phyloP scores from a whole-genome alignment of 2,329 filamentous ascomycete genomes.

The Periglandula ipomoeae region DNA sequence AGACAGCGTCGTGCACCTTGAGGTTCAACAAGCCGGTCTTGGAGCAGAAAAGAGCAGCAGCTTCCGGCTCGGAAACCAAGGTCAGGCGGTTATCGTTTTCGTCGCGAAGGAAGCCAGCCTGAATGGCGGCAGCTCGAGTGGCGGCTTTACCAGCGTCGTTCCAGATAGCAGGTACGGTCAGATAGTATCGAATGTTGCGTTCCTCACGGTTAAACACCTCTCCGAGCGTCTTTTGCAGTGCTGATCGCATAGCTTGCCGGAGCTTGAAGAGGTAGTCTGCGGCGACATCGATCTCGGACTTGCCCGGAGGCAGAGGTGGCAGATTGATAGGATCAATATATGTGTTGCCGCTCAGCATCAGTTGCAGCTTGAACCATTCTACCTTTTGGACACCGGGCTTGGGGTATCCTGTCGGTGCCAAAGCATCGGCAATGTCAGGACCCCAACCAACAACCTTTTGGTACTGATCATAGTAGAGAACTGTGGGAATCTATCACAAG shows the following conservation, averaged over 20 bases:
- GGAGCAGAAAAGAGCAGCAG: slow-evolving; percentile 93
- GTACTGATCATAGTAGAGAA: slow-evolving; percentile 99
- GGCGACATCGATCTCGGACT: slow-evolving; percentile 98
- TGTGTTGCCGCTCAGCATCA: slow-evolving; percentile 97
- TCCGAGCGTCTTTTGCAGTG: slow-evolving; percentile 90
- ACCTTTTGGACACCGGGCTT: slow-evolving; percentile 98
- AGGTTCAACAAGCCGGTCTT: slow-evolving; percentile 93
- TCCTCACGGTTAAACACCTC: slow-evolving; percentile 98
- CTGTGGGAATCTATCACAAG: slow-evolving; percentile 73
- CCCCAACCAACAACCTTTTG: slow-evolving; percentile 99
- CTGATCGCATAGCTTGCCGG: slow-evolving; percentile 90
- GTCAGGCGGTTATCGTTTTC: slow-evolving; percentile 97
- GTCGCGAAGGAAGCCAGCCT: slow-evolving; percentile 91
- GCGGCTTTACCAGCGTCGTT: slow-evolving; percentile 98
- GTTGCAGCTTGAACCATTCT: slow-evolving; percentile 98
- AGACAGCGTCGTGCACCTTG: slow-evolving; percentile 95
- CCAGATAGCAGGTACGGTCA: slow-evolving; percentile 99
- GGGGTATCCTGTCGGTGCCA: slow-evolving; percentile 93
- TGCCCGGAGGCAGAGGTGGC: slow-evolving; percentile 90
- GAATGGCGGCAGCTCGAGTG: slow-evolving; percentile 88
- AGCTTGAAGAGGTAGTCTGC: slow-evolving; percentile 98
- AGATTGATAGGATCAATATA: slow-evolving; percentile 99
- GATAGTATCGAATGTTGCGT: slow-evolving; percentile 93
- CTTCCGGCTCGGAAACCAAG: slow-evolving; percentile 91
- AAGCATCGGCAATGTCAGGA: slow-evolving; percentile 91